Percentiles rank a stretch among this genome's conserved stretches.
Evolutionary conservation across 768 basidiomycete genomes (phyloP).

Genomic region (Mrakia gelida): DNA sequence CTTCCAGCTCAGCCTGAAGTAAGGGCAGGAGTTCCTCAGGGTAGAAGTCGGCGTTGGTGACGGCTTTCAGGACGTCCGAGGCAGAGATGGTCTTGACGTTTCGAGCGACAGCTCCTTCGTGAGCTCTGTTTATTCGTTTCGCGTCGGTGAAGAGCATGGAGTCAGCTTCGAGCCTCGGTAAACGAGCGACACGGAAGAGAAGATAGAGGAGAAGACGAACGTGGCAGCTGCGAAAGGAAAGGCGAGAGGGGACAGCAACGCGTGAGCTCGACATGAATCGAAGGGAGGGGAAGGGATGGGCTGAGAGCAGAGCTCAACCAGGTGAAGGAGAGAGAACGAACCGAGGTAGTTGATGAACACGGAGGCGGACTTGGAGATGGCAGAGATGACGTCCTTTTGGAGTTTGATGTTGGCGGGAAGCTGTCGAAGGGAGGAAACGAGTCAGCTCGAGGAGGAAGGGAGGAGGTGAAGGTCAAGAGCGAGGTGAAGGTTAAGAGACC

Average conservation of each 20-base stretch:
- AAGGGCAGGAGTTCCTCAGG: slow-evolving; percentile 59
- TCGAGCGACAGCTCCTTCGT: slow-evolving; percentile 77
- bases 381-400: slow-evolving; percentile 81
- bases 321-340: slow-evolving; percentile 37
- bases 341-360: slow-evolving; percentile 94
- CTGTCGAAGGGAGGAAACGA: slow-evolving; percentile 48
- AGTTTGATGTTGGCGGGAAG: slow-evolving; percentile 78
- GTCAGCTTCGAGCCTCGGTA: neutral
- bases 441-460: neutral
- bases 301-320: neutral
- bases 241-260: neutral
- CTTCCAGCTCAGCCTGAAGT: slow-evolving; percentile 61
- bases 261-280: neutral
- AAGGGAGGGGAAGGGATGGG: neutral
- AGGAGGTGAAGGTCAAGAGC: neutral
- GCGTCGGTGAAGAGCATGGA: slow-evolving; percentile 23
- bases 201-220: slow-evolving; percentile 41
- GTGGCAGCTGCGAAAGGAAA: neutral
- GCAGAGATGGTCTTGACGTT: slow-evolving; percentile 86
- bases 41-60: slow-evolving; percentile 67
- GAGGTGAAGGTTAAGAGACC: neutral
- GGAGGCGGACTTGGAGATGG: slow-evolving; percentile 80
- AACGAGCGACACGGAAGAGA: neutral
- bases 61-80: slow-evolving; percentile 80
- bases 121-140: slow-evolving; percentile 55